Evolutionary conservation across 2,329 filamentous ascomycete genomes (phyloP).

Genomic region (Pseudogymnoascus sp.): DNA sequence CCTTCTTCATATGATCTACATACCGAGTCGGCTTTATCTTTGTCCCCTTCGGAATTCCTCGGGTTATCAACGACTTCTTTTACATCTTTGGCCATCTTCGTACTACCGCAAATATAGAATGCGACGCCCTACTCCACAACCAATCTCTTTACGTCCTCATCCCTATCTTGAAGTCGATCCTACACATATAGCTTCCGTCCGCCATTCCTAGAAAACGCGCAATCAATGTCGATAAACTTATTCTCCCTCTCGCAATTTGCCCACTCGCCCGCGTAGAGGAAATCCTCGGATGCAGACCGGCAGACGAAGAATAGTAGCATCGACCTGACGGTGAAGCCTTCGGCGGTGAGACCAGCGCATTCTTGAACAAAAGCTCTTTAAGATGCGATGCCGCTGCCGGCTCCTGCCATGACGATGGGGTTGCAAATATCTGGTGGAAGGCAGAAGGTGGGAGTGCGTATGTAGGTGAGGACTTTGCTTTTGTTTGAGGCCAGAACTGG

Average conservation of each 20-base stretch:
- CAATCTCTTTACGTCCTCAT: constrained; percentile 16
- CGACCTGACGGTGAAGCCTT: constrained; percentile 20
- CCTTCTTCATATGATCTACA: too few species aligned
- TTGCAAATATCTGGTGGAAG: constrained; percentile 20
- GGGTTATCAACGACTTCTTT: too few species aligned
- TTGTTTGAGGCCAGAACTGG: too few species aligned
- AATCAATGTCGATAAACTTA: too few species aligned
- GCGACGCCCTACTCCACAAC: constrained; percentile 20
- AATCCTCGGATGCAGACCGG: constrained; percentile 16
- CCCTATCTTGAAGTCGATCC: constrained; percentile 22
- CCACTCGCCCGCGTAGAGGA: constrained; percentile 19
- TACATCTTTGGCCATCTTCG: too few species aligned
- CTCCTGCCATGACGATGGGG: constrained; percentile 27
- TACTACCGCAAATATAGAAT: constrained; percentile 22
- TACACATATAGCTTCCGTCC: constrained; percentile 21
- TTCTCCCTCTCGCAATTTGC: constrained; percentile 18
- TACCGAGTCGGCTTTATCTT: too few species aligned
- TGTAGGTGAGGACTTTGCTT: not conserved
- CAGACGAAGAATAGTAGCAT: constrained; percentile 25
- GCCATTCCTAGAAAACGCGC: constrained; percentile 17
- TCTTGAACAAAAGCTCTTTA: constrained; percentile 27
- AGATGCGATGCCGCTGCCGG: constrained; percentile 28
- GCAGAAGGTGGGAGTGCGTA: constrained; percentile 11
- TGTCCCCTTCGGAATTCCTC: too few species aligned
- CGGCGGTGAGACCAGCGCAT: constrained; percentile 16